A percentile compares a stretch with the other conserved stretches of the same genome.
Conservation (phyloP, 1,139 yeast species). For the Protomyces macrosporus region DNA sequence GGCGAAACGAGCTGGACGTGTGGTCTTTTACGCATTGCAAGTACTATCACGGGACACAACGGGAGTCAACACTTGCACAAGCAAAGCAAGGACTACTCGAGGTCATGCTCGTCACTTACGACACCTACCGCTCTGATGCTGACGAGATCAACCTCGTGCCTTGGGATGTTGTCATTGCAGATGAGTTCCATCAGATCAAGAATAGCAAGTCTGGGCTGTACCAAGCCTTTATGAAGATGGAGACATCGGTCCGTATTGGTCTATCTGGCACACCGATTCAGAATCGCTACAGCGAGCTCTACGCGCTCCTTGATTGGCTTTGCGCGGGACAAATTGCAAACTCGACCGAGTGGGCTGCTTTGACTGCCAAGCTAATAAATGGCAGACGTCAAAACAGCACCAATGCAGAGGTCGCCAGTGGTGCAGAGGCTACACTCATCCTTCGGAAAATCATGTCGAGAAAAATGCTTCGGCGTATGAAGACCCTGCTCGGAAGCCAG, state of each 20-base stretch:
- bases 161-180: constrained; percentile 75
- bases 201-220: constrained; percentile 69
- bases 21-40: constrained; percentile 44
- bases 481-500: constrained; percentile 73
- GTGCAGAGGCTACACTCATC: constrained; percentile 73
- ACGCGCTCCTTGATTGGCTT: constrained; percentile 79
- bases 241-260: constrained; percentile 60
- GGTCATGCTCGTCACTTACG: constrained; percentile 74
- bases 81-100: constrained; percentile 51
- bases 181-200: constrained; percentile 82
- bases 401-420: constrained; percentile 75
- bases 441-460: constrained; percentile 76
- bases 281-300: constrained; percentile 72
- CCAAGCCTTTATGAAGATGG: constrained; percentile 61
- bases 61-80: constrained; percentile 54
- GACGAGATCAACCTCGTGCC: constrained; percentile 52
- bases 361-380: constrained; percentile 82
- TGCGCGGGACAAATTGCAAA: constrained; percentile 86
- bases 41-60: constrained; percentile 71
- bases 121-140: constrained; percentile 73
- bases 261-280: constrained; percentile 85
- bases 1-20: constrained; percentile 80
- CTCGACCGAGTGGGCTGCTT: constrained; percentile 69
- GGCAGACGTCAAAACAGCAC: constrained; percentile 74
- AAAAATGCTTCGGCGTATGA: constrained; percentile 77